Evolutionary conservation across 164 flowering plant genomes (phyloP).

Genomic region (Cinnamomum chago): DNA sequence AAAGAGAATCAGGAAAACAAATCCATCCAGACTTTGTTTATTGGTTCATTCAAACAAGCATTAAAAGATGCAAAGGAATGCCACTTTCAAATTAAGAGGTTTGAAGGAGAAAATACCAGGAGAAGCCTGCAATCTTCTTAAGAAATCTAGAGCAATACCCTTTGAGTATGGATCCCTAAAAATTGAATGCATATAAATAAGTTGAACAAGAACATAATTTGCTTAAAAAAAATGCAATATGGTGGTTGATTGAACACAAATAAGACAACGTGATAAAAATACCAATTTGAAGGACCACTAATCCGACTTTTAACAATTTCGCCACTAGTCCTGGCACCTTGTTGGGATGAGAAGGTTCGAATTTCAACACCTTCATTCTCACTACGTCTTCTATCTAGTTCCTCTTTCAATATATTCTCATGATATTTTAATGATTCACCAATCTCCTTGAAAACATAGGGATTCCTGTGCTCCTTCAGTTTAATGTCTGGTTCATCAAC

Average conservation of each 20-base stretch:
- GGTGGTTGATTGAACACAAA: neutral
- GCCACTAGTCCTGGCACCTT: constrained; percentile 17
- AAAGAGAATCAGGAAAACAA: too few species aligned
- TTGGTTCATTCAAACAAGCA: too few species aligned
- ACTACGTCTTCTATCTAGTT: constrained; percentile 26
- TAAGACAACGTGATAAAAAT: constrained; percentile 1
- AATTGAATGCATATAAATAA: neutral
- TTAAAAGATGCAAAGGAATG: too few species aligned
- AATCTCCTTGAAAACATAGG: constrained; percentile 18
- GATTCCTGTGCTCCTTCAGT: constrained; percentile 17
- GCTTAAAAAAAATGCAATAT: too few species aligned
- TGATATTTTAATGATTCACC: constrained; percentile 23
- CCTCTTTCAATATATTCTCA: constrained; percentile 28
- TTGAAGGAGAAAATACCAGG: constrained; percentile 34
- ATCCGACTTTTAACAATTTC: constrained; percentile 22
- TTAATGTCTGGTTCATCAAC: constrained; percentile 27
- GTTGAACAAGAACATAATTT: neutral
- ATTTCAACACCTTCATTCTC: constrained; percentile 21
- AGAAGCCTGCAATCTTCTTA: constrained; percentile 50
- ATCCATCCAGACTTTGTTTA: too few species aligned
- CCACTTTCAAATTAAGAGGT: neutral
- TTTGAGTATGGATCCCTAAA: constrained; percentile 81
- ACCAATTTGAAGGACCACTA: constrained; percentile 71
- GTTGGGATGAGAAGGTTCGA: constrained; percentile 25
- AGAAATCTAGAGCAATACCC: constrained; percentile 47